Base-by-base conservation (phyloP, 352 stramenopile genomes). In the Halophytophthora polymorphica region DNA sequence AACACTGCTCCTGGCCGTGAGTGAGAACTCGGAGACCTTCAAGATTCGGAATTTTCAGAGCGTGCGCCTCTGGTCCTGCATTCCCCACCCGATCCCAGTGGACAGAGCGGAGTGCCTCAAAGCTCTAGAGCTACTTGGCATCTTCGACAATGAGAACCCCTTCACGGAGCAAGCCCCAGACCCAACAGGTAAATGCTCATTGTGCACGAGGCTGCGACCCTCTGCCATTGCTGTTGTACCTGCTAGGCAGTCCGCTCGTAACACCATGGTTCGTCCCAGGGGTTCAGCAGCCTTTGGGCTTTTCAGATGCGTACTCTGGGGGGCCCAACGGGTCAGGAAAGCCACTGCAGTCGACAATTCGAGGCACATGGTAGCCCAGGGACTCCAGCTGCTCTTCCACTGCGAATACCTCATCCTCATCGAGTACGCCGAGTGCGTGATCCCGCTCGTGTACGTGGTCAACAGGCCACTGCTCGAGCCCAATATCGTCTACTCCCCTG, bases 391-490 rank as follows among this genome's bases (percentile, higher is more conserved):
- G 22, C 56, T 73, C 7, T 73, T 66, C 41, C 59, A 61, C 17
- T 63, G 48, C 40, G 64, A 73, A 45, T 73, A 74, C 25, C 25
- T 70, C 12, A 53, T 68, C 25, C 31, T 74, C n/a, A 53, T 70
- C 40, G 64, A 76, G 57, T 74, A 71, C 53, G 58, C 73, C 49
- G 69, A 77, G 50, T 53, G 43, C 17, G 35, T 65, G 6, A 59
- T 74, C 45, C 64, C 64, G 10, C 4, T 70, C 6, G 13, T 72
- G 18, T 72, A 61, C 22, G 53, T 51, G 6, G n/a, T 58, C 22
- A 65, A 70, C 50, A 50, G 56, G 28, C 10, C 58, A 8, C 33
- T 66, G 36, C 46, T 78, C n/a, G 56, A 51, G 29, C 64, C 68
- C 3, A 61, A 61, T 18, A 58, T 53, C 21, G 22, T 37, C 18